phyloP scores from a whole-genome alignment of 495 filamentous ascomycete species.

The Penicillium daleae region DNA sequence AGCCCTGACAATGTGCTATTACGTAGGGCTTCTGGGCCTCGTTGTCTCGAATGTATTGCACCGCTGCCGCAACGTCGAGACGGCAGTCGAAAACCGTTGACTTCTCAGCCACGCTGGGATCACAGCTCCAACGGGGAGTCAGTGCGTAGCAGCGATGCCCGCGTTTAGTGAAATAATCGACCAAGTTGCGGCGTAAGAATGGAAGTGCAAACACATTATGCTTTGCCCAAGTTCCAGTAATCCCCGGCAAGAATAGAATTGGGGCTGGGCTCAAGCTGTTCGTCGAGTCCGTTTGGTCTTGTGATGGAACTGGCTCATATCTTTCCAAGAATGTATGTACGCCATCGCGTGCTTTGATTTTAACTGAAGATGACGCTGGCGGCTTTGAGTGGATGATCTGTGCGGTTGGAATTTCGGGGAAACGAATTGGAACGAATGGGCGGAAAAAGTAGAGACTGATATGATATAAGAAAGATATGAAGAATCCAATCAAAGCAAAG shows the following conservation, averaged over 20 bases:
- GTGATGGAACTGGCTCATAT: neutral
- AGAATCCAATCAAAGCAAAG: neutral
- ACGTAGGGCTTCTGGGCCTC: slow-evolving; percentile 53
- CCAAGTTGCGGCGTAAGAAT: neutral
- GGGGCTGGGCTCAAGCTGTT: neutral
- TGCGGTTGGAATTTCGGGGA: neutral
- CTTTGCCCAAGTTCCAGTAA: neutral
- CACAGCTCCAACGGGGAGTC: neutral
- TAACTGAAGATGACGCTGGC: neutral
- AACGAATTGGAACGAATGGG: neutral
- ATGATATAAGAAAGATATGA: neutral
- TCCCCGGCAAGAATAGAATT: neutral
- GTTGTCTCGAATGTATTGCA: slow-evolving; percentile 54
- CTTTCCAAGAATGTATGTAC: neutral
- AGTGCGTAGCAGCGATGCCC: neutral
- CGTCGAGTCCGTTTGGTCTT: neutral
- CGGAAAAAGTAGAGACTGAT: neutral
- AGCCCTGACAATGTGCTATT: slow-evolving; percentile 69
- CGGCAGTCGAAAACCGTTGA: slow-evolving; percentile 56
- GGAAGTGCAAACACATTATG: neutral
- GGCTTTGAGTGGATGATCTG: neutral
- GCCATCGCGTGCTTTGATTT: neutral
- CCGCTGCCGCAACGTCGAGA: slow-evolving; percentile 61
- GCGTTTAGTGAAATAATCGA: neutral
- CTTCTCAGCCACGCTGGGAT: neutral